These are phyloP conservation scores for Diaporthe aspalathi DNA, from an alignment of 2,329 filamentous ascomycete genomes.

Conservation along the genomic window DNA sequence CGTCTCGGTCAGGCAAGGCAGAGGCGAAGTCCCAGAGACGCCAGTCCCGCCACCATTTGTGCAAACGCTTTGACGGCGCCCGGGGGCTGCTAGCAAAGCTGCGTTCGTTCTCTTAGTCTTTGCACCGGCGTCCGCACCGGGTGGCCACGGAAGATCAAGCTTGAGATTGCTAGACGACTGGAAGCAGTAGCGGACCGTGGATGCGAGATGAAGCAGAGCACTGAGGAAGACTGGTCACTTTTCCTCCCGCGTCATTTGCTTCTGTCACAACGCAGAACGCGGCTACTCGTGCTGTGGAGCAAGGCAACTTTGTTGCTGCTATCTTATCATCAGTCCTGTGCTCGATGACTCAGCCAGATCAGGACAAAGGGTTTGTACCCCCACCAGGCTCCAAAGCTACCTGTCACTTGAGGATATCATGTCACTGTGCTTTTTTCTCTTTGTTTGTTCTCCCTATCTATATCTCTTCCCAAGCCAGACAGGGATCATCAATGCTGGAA, in stretches of 20 bases:
- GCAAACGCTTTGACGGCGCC: conserved; percentile 22
- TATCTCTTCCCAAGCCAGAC: not conserved
- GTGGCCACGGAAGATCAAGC: not conserved
- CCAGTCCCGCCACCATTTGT: conserved; percentile 10
- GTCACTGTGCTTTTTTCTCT: not conserved
- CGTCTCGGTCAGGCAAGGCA: not conserved
- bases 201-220: not conserved
- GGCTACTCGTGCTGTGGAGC: not conserved
- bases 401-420: not conserved
- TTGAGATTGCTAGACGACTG: not conserved
- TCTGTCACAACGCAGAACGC: not conserved
- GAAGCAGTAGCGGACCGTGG: not conserved
- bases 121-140: not conserved
- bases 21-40: not conserved
- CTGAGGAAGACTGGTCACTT: not conserved
- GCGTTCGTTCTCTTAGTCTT: conserved; percentile 4
- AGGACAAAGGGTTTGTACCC: not conserved
- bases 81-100: not conserved
- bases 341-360: conserved; percentile 3
- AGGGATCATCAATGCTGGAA: not conserved
- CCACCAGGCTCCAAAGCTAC: not conserved
- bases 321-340: not conserved
- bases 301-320: not conserved
- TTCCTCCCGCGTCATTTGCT: no score
- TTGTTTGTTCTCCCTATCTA: not conserved